phyloP scores from a whole-genome alignment of 75 land plant species.

The Larix kaempferi region DNA sequence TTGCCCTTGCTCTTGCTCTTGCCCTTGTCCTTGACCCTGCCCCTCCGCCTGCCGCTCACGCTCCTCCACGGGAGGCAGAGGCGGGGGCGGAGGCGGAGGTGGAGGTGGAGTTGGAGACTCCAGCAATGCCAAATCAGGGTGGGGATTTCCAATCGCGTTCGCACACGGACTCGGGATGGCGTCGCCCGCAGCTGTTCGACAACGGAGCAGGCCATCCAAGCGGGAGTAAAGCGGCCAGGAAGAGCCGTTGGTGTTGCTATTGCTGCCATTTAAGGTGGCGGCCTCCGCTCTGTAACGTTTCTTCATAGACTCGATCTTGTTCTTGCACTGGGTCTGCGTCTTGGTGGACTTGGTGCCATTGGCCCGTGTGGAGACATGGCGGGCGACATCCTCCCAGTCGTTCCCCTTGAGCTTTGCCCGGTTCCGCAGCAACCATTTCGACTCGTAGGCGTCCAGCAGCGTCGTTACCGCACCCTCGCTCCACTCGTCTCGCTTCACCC shows the following conservation, averaged over 20 bases:
- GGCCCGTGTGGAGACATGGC: conserved; percentile 32
- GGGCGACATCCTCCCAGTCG: conserved; percentile 65
- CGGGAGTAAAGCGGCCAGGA: conserved; percentile 38
- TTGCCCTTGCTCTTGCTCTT: background rate
- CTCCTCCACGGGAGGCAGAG: background rate
- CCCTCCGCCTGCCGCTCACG: background rate
- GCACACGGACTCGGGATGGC: background rate
- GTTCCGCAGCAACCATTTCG: conserved; percentile 55
- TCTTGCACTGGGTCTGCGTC: conserved; percentile 69
- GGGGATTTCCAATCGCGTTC: background rate
- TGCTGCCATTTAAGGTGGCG: background rate
- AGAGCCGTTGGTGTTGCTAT: conserved; percentile 1
- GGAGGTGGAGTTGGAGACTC: background rate
- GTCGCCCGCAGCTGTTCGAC: background rate
- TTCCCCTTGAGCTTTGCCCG: conserved; percentile 62
- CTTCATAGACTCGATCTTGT: conserved; percentile 76
- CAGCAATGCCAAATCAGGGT: background rate
- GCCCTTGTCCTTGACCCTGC: background rate
- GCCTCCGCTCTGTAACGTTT: conserved; percentile 55
- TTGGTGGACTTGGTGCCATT: conserved; percentile 36
- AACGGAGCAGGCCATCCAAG: conserved; percentile 28
- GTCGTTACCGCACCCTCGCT: conserved; percentile 46
- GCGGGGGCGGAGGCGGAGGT: background rate
- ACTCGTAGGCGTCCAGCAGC: conserved; percentile 57
- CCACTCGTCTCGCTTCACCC: conserved; percentile 50